phyloP scores from a whole-genome alignment of 352 stramenopile genomes.

The Globisporangium paroecandrum region DNA sequence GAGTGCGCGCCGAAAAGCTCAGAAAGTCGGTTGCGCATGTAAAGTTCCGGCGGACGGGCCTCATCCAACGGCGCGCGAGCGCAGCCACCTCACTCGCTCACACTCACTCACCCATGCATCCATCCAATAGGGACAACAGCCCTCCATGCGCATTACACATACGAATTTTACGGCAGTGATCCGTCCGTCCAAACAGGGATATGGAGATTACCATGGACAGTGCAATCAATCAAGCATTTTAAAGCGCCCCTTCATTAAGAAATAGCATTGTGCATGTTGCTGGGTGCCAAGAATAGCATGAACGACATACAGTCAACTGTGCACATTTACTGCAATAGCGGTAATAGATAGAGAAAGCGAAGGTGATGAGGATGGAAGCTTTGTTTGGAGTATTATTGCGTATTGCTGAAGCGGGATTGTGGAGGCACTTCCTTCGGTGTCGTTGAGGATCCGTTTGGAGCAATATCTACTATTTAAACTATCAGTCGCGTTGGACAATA shows the following conservation, averaged over 20 bases:
- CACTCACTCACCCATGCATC: not conserved
- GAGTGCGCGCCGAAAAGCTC: not conserved
- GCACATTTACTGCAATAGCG: not conserved
- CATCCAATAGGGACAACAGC: not conserved
- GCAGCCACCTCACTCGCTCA: not conserved
- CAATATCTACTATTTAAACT: too few relatives aligned
- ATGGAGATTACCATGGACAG: not conserved
- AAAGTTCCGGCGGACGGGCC: not conserved
- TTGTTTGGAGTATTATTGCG: not conserved
- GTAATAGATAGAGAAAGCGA: not conserved
- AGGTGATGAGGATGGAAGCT: not conserved
- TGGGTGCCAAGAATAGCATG: not conserved
- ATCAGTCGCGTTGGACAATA: not conserved
- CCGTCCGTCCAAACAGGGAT: not conserved
- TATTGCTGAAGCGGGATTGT: not conserved
- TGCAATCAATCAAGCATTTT: not conserved
- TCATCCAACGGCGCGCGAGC: not conserved
- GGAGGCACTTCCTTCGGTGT: not conserved
- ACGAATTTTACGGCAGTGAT: too few relatives aligned
- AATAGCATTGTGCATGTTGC: not conserved
- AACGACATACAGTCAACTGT: not conserved
- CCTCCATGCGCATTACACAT: not conserved
- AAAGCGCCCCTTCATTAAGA: not conserved
- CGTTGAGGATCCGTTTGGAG: constrained; percentile 5
- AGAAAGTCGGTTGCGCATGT: constrained; percentile 12